Evolutionary conservation across 805 yeast species (phyloP).

Genomic region (Cyberlindnera veronae): DNA sequence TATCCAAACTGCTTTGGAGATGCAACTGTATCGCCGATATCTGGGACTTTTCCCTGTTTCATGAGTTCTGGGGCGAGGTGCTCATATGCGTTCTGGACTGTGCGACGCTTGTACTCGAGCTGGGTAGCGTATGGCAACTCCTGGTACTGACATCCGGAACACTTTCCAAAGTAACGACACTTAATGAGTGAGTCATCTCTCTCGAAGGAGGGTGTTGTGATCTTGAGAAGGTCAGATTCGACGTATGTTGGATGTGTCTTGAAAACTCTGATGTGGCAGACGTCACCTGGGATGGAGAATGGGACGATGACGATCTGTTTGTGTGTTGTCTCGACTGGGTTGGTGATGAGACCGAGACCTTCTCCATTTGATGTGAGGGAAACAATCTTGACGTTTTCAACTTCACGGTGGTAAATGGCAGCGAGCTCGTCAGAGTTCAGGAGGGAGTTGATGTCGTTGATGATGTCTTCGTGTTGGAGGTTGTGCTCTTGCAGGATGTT

Average conservation of each 20-base stretch:
- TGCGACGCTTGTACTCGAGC: constrained; percentile 64
- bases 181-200: constrained; percentile 58
- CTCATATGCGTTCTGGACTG: constrained; percentile 77
- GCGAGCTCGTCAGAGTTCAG: constrained; percentile 52
- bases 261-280: constrained; percentile 64
- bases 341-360: constrained; percentile 68
- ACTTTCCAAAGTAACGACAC: constrained; percentile 85
- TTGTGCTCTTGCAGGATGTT: constrained; percentile 44
- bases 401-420: constrained; percentile 53
- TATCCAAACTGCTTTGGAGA: constrained; percentile 78
- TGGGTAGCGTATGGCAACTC: constrained; percentile 71
- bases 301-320: constrained; percentile 77
- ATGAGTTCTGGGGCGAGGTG: constrained; percentile 63
- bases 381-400: constrained; percentile 53
- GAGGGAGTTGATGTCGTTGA: constrained; percentile 62
- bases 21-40: constrained; percentile 57
- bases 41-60: constrained; percentile 47
- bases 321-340: constrained; percentile 44
- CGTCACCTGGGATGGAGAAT: constrained; percentile 84
- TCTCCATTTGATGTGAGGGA: constrained; percentile 78
- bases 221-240: constrained; percentile 67
- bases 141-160: constrained; percentile 96
- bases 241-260: constrained; percentile 73
- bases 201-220: constrained; percentile 38
- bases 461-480: constrained; percentile 43